These are phyloP conservation scores for Coccomyxa subellipsoidea DNA, from an alignment of 163 green algal species.

Conservation along the genomic window DNA sequence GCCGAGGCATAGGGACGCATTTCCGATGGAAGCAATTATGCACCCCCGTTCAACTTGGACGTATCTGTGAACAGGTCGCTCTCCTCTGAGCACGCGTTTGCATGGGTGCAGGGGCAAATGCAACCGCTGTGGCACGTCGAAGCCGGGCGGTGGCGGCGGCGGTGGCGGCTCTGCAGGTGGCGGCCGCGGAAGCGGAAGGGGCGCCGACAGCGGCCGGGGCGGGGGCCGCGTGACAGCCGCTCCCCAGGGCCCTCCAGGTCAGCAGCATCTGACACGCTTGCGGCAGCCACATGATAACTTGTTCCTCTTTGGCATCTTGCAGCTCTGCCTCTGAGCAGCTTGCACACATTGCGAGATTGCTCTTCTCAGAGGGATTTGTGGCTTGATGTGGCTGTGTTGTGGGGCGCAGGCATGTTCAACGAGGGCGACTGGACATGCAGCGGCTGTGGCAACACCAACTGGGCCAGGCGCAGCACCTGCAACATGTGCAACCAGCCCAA, in stretches of 20 bases:
- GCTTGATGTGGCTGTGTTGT: not conserved
- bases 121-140: slow-evolving; percentile 48
- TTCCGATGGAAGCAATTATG: no score
- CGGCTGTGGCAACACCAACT: slow-evolving; percentile 80
- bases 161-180: slow-evolving; percentile 26
- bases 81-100: not conserved
- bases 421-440: slow-evolving; percentile 73
- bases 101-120: slow-evolving; percentile 37
- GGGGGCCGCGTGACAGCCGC: slow-evolving; percentile 37
- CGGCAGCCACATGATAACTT: no score
- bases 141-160: slow-evolving; percentile 34
- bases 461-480: slow-evolving; percentile 73
- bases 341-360: no score
- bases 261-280: no score
- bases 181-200: slow-evolving; percentile 20
- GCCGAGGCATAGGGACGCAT: no score
- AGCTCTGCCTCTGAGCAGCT: no score
- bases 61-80: no score
- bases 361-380: no score
- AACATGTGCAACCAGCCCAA: slow-evolving; percentile 82
- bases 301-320: no score
- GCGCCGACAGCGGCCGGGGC: slow-evolving; percentile 16
- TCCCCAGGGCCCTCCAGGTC: slow-evolving; percentile 56
- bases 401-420: slow-evolving; percentile 28
- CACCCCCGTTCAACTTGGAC: no score